phyloP scores from a whole-genome alignment of 257 asterid genomes.

The Solanum chilense region DNA sequence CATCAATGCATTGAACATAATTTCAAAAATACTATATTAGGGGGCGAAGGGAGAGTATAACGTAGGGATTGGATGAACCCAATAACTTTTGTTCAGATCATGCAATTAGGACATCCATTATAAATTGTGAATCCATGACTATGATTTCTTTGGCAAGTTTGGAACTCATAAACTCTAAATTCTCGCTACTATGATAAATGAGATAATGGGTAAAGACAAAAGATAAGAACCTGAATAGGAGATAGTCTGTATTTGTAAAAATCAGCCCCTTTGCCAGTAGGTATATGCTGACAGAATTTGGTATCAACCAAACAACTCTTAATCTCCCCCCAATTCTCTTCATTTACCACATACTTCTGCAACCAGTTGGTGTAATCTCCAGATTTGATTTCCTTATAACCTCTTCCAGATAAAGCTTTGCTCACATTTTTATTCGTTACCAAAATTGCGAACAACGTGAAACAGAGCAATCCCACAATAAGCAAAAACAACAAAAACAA shows the following conservation, averaged over 20 bases:
- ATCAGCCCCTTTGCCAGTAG: background rate
- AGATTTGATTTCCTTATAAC: background rate
- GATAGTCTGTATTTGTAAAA: conserved; percentile 13
- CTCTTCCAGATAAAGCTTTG: conserved; percentile 29
- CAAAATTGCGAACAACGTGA: conserved; percentile 39
- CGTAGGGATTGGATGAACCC: background rate
- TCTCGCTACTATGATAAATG: background rate
- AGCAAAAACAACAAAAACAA: conserved; percentile 17
- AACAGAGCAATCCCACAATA: conserved; percentile 16
- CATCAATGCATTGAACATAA: background rate
- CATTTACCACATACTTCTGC: conserved; percentile 30
- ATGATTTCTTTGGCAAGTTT: background rate
- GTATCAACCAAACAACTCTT: conserved; percentile 51
- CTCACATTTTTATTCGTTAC: conserved; percentile 50
- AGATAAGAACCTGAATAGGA: conserved; percentile 30
- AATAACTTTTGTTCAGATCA: background rate
- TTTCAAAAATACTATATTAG: background rate
- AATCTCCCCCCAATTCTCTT: conserved; percentile 19
- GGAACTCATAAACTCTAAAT: background rate
- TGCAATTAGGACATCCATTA: background rate
- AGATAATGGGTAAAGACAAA: background rate
- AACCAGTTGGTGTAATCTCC: conserved; percentile 63
- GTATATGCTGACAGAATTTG: conserved; percentile 13
- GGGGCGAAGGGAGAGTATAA: background rate
- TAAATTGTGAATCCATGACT: background rate